Evolutionary conservation across 1,284 basidiomycete species (phyloP), one percentile per base, ranked within the genome.

Genomic region (Cystobasidium sp.): DNA sequence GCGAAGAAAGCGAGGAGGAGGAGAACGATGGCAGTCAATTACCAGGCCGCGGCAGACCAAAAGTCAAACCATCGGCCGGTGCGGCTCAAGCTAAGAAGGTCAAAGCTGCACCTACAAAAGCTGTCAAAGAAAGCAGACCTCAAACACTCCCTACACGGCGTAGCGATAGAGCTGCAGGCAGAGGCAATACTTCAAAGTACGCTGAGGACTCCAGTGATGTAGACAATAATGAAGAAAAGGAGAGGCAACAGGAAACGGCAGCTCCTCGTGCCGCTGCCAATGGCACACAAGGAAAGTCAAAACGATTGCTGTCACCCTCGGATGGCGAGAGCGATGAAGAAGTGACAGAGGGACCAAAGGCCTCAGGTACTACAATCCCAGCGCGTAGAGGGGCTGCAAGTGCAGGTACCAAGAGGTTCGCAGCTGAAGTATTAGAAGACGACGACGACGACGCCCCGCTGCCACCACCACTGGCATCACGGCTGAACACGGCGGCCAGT

Each of bases 161-260:
- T 10, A 61, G 44, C 16, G 31, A 62, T 8, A 49, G 44, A 8
- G 44, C 65, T 41, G 55, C n/a, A 16, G 66, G 24, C 9, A 37
- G 22, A 49, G 44, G 56, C 39, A 41, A 39, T 10, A 22, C 44
- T 37, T 64, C 55, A 12, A 64, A 56, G 20, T 68, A 75, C 49
- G 52, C 22, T 39, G 66, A 75, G n/a, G 74, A 56, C 0, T 51
- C 39, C 37, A 64, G 61, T 39, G 59, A 55, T 55, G 73, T 31
- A n/a, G 73, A 62, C 44, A 58, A 68, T n/a, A 43, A 55, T 9
- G 70, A 55, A 24, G 70, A 22, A 31, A 62, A 65, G 46, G 59
- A 14, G 22, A n/a, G 52, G 53, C 3, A 51, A 49, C 37, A 46
- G 43, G 61, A 63, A 39, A 44, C 6, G 14, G 61, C 18, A 41